Percentiles rank a stretch among this genome's conserved stretches.
phyloP scores from a whole-genome alignment of 2,329 filamentous ascomycete genomes.

The Fusarium clavum region DNA sequence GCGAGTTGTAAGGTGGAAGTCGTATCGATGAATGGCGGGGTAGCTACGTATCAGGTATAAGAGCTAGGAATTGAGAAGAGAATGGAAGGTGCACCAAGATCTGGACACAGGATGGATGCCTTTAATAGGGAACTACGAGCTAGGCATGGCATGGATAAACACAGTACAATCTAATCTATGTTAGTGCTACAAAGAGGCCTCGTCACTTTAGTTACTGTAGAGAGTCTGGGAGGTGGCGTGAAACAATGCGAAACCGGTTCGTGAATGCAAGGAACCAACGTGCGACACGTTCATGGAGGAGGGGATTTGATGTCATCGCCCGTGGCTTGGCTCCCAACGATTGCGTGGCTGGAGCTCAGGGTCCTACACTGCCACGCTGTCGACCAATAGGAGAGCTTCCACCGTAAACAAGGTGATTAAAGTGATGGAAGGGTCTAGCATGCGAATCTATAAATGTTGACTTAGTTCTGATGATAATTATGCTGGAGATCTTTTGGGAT shows the following conservation, averaged over 20 bases:
- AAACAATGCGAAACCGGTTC: conserved; percentile 38
- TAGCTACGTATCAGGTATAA: conserved; percentile 25
- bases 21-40: conserved; percentile 31
- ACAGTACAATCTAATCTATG: background rate
- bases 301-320: conserved; percentile 41
- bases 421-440: conserved; percentile 7
- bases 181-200: conserved; percentile 36
- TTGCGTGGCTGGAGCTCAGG: conserved; percentile 37
- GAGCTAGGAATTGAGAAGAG: conserved; percentile 7
- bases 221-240: conserved; percentile 22
- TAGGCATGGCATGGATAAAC: background rate
- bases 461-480: background rate
- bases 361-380: conserved; percentile 39
- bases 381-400: conserved; percentile 9
- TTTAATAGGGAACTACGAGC: conserved; percentile 27
- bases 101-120: background rate
- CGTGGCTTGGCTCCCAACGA: conserved; percentile 35
- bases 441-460: conserved; percentile 8
- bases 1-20: conserved; percentile 22
- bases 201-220: conserved; percentile 22
- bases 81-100: background rate
- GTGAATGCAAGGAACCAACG: conserved; percentile 10
- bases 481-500: background rate
- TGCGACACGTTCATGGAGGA: conserved; percentile 21
- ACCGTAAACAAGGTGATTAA: background rate